These are phyloP conservation scores for Cryptococcus sp. DNA, from an alignment of 1,284 basidiomycete species.

Conservation along the genomic window DNA sequence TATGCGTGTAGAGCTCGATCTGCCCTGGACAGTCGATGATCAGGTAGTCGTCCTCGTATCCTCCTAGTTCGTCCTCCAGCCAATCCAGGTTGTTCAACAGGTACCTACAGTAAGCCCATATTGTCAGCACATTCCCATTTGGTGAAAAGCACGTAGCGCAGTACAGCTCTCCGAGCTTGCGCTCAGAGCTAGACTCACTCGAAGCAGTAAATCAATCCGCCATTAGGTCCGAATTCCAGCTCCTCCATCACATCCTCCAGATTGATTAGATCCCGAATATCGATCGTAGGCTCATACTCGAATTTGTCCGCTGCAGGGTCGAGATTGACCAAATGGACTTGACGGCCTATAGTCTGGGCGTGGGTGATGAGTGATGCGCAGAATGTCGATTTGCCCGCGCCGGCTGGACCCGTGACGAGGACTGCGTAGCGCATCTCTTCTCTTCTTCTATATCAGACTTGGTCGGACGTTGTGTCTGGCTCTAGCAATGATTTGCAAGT, in stretches of 20 bases:
- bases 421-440: conserved; percentile 81
- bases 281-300: conserved; percentile 89
- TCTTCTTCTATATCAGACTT: too few species aligned
- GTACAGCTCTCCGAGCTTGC: not conserved
- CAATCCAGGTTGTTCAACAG: conserved; percentile 96
- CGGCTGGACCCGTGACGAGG: conserved; percentile 73
- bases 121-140: too few species aligned
- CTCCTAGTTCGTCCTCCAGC: conserved; percentile 95
- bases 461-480: too few species aligned
- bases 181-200: conserved; percentile 71
- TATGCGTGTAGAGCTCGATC: conserved; percentile 98
- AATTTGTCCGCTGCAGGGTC: conserved; percentile 96
- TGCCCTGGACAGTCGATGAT: conserved; percentile 98
- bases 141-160: not conserved
- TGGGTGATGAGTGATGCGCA: conserved; percentile 87
- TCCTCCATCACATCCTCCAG: conserved; percentile 97
- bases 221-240: conserved; percentile 93
- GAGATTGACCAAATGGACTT: conserved; percentile 92
- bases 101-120: conserved; percentile 63
- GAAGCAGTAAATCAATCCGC: conserved; percentile 96
- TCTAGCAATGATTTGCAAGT: too few species aligned
- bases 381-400: conserved; percentile 97
- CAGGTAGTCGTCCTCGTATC: conserved; percentile 95
- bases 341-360: conserved; percentile 77
- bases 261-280: conserved; percentile 91